Conservation (phyloP, 2,329 filamentous ascomycete species). For the Aspergillus viridinutans region DNA sequence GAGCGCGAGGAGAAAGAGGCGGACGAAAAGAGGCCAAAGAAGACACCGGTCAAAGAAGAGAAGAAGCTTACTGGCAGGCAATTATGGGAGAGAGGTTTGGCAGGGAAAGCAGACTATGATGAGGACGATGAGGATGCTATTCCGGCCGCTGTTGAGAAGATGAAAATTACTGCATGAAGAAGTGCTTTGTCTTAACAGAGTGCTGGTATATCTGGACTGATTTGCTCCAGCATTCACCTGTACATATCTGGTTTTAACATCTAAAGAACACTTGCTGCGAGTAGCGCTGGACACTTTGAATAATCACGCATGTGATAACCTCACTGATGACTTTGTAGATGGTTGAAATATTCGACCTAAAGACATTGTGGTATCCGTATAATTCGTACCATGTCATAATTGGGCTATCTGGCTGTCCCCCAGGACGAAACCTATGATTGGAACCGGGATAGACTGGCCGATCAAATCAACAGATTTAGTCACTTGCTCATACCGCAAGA, state of each 20-base stretch:
- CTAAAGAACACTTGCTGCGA: neutral
- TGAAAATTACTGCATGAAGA: slow-evolving; percentile 61
- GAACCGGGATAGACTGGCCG: neutral
- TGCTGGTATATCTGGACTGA: neutral
- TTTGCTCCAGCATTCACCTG: neutral
- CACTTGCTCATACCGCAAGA: neutral
- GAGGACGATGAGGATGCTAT: slow-evolving; percentile 62
- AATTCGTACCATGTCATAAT: neutral
- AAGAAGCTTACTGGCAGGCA: slow-evolving; percentile 67
- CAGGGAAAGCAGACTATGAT: slow-evolving; percentile 61
- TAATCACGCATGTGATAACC: neutral
- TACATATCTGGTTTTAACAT: neutral
- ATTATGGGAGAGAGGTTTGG: slow-evolving; percentile 73
- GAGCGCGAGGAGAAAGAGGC: slow-evolving; percentile 70
- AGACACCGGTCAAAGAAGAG: slow-evolving; percentile 61
- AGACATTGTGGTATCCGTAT: neutral
- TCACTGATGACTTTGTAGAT: neutral
- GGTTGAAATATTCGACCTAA: neutral
- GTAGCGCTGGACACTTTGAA: neutral
- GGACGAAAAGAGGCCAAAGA: slow-evolving; percentile 78
- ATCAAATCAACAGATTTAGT: neutral
- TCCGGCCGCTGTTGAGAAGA: slow-evolving; percentile 58
- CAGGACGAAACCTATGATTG: neutral
- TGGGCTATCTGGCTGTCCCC: neutral
- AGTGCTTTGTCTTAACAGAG: neutral